These are phyloP conservation scores for Scorias spongiosa DNA, from an alignment of 2,329 filamentous ascomycete genomes.

Conservation along the genomic window DNA sequence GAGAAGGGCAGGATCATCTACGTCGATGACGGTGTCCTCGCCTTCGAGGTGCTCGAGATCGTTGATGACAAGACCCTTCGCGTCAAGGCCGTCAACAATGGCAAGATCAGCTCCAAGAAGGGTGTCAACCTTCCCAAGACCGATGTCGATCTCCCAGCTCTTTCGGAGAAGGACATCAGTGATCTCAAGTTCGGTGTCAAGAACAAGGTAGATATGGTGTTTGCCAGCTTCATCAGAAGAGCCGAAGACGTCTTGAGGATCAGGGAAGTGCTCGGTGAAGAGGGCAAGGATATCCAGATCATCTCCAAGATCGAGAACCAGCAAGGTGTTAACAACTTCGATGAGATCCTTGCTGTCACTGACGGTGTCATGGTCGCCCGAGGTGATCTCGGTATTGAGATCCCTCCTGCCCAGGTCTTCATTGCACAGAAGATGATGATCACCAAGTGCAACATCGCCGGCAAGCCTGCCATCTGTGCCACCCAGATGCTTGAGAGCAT, in stretches of 20 bases:
- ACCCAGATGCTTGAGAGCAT: conserved; percentile 99
- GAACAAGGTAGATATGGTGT: conserved; percentile 98
- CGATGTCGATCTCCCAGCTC: conserved; percentile 89
- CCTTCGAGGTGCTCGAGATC: conserved; percentile 82
- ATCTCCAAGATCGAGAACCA: conserved; percentile 99
- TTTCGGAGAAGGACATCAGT: conserved; percentile 95
- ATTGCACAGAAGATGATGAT: conserved; percentile 99
- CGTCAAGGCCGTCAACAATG: conserved; percentile 85
- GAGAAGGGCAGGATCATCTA: conserved; percentile 83
- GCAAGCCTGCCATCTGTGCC: conserved; percentile 96
- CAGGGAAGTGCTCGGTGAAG: conserved; percentile 75
- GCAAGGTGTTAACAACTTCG: conserved; percentile 99
- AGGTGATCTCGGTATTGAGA: conserved; percentile 97
- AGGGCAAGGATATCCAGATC: conserved; percentile 95
- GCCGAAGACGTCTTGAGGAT: conserved; percentile 88
- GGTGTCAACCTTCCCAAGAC: conserved; percentile 98
- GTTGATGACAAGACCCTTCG: conserved; percentile 79
- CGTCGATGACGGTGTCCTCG: conserved; percentile 95
- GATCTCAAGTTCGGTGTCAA: conserved; percentile 93
- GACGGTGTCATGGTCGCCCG: conserved; percentile 99
- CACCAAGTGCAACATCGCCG: conserved; percentile 98
- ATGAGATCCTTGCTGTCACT: conserved; percentile 87
- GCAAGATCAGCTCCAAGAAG: conserved; percentile 97
- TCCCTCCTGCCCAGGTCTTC: conserved; percentile 95
- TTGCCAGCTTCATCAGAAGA: conserved; percentile 93